These are phyloP conservation scores for Cucumis sativus DNA, from an alignment of 306 rosid genomes.

Conservation along the genomic window DNA sequence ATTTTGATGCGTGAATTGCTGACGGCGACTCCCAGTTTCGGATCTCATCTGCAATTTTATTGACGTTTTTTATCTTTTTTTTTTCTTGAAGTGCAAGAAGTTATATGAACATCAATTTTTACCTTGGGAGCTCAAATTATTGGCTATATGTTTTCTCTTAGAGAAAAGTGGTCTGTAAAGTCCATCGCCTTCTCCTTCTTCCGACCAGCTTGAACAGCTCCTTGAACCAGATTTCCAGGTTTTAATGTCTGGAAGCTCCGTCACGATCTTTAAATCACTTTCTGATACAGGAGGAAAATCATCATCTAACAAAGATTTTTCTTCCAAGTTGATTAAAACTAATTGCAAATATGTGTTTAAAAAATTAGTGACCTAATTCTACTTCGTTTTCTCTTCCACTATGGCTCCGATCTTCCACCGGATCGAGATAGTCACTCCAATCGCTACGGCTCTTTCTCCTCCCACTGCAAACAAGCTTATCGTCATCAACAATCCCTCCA, in stretches of 20 bases:
- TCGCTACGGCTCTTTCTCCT: slow-evolving; percentile 21
- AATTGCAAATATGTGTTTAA: background rate
- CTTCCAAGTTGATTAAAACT: background rate
- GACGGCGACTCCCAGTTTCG: slow-evolving; percentile 4
- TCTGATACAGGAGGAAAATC: slow-evolving; percentile 16
- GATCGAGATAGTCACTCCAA: slow-evolving; percentile 62
- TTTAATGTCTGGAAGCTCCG: slow-evolving; percentile 37
- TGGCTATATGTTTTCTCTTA: slow-evolving; percentile 14
- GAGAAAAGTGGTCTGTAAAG: slow-evolving; percentile 17
- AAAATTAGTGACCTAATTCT: slow-evolving; percentile 8
- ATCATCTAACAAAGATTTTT: background rate
- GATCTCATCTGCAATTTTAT: slow-evolving; percentile 19
- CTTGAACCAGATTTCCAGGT: slow-evolving; percentile 31
- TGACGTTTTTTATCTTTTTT: background rate
- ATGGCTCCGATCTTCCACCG: slow-evolving; percentile 2
- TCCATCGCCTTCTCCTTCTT: slow-evolving; percentile 1
- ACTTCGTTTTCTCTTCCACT: slow-evolving; percentile 7
- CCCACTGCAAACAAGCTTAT: background rate
- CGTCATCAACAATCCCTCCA: background rate
- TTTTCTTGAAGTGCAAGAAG: background rate
- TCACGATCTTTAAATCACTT: slow-evolving; percentile 27
- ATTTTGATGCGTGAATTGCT: slow-evolving; percentile 10
- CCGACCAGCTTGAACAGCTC: slow-evolving; percentile 11
- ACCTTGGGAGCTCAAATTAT: slow-evolving; percentile 27
- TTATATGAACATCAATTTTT: background rate